Evolutionary conservation across 2,329 filamentous ascomycete species (phyloP).

Genomic region (Colletotrichum orbiculare): DNA sequence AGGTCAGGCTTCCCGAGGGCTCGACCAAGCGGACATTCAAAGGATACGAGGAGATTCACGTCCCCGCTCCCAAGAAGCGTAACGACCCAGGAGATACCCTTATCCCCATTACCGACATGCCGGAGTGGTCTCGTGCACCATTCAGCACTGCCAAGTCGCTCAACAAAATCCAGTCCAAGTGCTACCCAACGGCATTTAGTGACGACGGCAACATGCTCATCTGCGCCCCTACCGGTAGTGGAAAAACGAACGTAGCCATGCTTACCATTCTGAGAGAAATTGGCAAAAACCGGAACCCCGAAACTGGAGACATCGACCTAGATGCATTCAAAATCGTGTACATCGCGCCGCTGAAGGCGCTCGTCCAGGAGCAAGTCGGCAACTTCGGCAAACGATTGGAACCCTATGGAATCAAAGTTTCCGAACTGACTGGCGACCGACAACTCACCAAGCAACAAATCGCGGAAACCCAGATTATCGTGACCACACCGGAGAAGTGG

Average conservation of each 20-base stretch:
- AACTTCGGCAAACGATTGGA: constrained; percentile 95
- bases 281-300: constrained; percentile 89
- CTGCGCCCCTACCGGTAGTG: constrained; percentile 95
- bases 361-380: constrained; percentile 97
- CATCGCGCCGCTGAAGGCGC: constrained; percentile 93
- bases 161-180: constrained; percentile 96
- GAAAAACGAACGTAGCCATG: constrained; percentile 99
- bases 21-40: constrained; percentile 97
- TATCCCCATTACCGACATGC: constrained; percentile 87
- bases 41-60: constrained; percentile 98
- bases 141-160: constrained; percentile 89
- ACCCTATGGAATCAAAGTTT: constrained; percentile 89
- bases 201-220: constrained; percentile 98
- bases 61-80: constrained; percentile 90
- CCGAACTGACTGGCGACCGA: constrained; percentile 96
- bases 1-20: constrained; percentile 91
- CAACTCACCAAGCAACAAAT: constrained; percentile 99
- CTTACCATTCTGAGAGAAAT: constrained; percentile 95
- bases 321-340: constrained; percentile 99
- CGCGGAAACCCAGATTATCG: constrained; percentile 95
- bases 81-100: constrained; percentile 82
- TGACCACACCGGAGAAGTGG: constrained; percentile 99
- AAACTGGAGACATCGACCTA: constrained; percentile 92
- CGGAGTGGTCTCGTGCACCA: constrained; percentile 88
- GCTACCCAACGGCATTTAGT: constrained; percentile 89